A percentile compares a stretch with the other conserved stretches of the same genome.
phyloP scores from a whole-genome alignment of 768 basidiomycete genomes.

The Boletus speciosus region DNA sequence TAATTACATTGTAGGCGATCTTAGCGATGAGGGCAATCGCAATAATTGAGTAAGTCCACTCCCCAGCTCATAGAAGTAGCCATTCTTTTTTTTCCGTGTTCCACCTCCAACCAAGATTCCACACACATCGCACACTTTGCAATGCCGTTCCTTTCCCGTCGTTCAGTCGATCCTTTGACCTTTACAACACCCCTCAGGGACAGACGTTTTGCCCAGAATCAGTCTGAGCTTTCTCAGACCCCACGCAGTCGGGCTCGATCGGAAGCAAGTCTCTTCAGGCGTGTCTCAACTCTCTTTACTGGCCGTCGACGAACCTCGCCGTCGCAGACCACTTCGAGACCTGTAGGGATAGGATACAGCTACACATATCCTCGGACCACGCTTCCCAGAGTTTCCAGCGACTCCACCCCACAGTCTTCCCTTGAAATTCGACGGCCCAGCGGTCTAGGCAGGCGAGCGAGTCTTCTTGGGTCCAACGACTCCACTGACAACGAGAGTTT shows the following conservation, averaged over 20 bases:
- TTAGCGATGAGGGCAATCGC: conserved; percentile 16
- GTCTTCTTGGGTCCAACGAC: conserved; percentile 18
- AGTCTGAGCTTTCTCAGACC: conserved; percentile 4
- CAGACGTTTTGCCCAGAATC: not conserved
- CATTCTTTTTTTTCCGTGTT: conserved; percentile 15
- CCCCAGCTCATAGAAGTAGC: not conserved
- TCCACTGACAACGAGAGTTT: conserved; percentile 10
- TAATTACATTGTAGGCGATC: conserved; percentile 13
- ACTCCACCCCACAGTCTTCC: conserved; percentile 21
- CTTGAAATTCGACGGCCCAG: conserved; percentile 33
- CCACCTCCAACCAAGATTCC: conserved; percentile 1
- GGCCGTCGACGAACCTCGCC: conserved; percentile 19
- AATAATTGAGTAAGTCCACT: conserved; percentile 16
- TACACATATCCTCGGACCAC: conserved; percentile 7
- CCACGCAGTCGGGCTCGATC: conserved; percentile 22
- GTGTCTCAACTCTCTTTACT: conserved; percentile 28
- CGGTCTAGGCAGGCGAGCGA: conserved; percentile 30
- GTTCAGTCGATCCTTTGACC: conserved; percentile 23
- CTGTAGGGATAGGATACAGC: conserved; percentile 17
- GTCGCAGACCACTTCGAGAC: conserved; percentile 1
- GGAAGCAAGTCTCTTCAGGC: conserved; percentile 26
- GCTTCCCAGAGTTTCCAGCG: conserved; percentile 24
- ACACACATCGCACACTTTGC: not conserved
- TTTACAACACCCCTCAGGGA: not conserved
- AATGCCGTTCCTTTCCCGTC: conserved; percentile 32